Evolutionary conservation across 805 yeast genomes (phyloP), one percentile per base, ranked within the genome.

Genomic region (Pichia insulana): DNA sequence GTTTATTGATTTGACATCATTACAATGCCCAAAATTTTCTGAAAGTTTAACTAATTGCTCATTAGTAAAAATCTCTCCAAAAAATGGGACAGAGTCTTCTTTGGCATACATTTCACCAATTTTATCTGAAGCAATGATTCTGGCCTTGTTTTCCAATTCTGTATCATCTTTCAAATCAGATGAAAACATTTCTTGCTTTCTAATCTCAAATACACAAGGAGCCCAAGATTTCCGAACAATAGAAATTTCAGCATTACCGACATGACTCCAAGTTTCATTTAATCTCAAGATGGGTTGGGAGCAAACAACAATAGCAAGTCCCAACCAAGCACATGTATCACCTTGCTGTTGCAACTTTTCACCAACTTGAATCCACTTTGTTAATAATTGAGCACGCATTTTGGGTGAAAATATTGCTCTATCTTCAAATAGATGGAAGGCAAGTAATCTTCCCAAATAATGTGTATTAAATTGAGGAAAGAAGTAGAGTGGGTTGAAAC

Each of bases 281-380:
- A 90, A 66, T 50, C 97, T 72, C 44, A 90, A 64, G 2, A 90
- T 69, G 0, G 96, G 95, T 42, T 82, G 76, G 0, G 95, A 83
- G 53, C 95, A 81, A 2, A 89, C 70, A 2, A 83, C 71, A 0
- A 92, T 79, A 1, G 96, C 86, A 50, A 90, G 78, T 0, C 96
- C 95, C 19, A 87, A 65, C 97, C 97, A 90, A 26, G 92, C 80
- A 0, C 88, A 89, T 89, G 87, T 86, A 57, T 90, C 95, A 39
- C 97, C 97, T 26, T 75, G 65, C 46, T 74, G 75, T 54, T 86
- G 92, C 47, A 90, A 74, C 22, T 69, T 65, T 48, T 82, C 76
- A 3, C 96, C 97, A 35, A 90, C 67, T 46, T 78, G 78, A 34
- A 89, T 83, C 97, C 97, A 90, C 56, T 78, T 81, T 37, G 78